Evolutionary conservation across 208 protist species (phyloP), one percentile per base, ranked within the genome.

Genomic region (Phytomonas francai): DNA sequence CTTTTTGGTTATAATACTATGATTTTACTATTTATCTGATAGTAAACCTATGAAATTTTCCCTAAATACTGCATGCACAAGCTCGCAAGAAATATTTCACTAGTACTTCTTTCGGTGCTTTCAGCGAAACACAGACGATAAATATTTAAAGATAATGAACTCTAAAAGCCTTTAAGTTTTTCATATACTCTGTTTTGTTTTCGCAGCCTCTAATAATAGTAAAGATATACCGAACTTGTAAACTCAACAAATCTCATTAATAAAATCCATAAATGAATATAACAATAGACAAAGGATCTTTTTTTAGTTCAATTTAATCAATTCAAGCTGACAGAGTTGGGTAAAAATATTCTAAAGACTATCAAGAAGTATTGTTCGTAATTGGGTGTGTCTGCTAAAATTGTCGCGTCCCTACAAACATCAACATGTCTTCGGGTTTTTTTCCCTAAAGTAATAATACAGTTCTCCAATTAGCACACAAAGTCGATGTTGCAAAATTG

Each of bases 31-130:
- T 19, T 36, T 25, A 3, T 49, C 16, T 49, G 12, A 6, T 63
- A 49, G 59, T 63, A 63, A 63, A 19, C 32, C 32, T 36, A 58
- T 49, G 16, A 63, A 51, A 54, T 54, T 25, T 22, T 7, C 19
- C 19, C 19, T 19, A 0, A 54, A 54, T 25, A 25, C 11, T 25
- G 12, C 39, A 45, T 45, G 0, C 9, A 45, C 19, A 16, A 45
- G 39, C 19, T 45, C 2, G 12, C 45, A 25, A 22, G 0, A 54
- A 54, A 54, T 54, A 54, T 25, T 54, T 54, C 25, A 8, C 11
- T 16, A 22, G 19, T 6, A 54, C 45, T 54, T 22, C 16, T 25
- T 19, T 25, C 8, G 25, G 45, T 25, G 39, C 33, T 54, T 54
- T 19, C 25, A 22, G 19, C 25, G 19, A 19, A 25, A 5, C 19